Percentiles rank a stretch among this genome's conserved stretches.
These are phyloP conservation scores for Rhododendron ovatum DNA, from an alignment of 148 eudicot genomes.

Conservation along the genomic window DNA sequence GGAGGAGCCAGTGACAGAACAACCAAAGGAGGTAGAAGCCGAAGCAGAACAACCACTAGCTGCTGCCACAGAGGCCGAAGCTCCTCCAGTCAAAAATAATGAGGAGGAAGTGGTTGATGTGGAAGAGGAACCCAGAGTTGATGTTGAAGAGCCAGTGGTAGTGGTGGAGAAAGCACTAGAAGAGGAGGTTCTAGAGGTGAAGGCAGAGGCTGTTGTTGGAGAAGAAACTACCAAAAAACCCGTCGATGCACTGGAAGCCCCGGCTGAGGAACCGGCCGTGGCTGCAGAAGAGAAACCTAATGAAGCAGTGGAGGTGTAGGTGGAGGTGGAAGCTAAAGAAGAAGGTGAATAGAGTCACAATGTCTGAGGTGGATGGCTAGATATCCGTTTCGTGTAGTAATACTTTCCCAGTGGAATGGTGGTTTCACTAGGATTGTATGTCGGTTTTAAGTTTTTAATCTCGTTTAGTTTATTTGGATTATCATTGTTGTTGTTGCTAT, in stretches of 20 bases:
- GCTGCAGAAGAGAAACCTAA: constrained; percentile 21
- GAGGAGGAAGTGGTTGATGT: constrained; percentile 17
- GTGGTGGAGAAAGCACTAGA: constrained; percentile 16
- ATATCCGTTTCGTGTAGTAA: background rate
- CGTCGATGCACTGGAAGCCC: constrained; percentile 9
- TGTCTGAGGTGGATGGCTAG: background rate
- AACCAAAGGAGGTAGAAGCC: constrained; percentile 12
- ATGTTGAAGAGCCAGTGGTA: constrained; percentile 15
- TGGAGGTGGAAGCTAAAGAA: constrained; percentile 11
- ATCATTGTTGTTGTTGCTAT: background rate
- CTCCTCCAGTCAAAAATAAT: background rate
- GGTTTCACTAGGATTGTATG: constrained; percentile 3
- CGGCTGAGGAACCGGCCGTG: background rate
- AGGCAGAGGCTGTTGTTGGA: constrained; percentile 19
- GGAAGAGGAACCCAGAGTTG: constrained; percentile 12
- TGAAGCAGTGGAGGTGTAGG: constrained; percentile 7
- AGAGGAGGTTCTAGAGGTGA: constrained; percentile 17
- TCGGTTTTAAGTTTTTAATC: background rate
- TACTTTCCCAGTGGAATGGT: background rate
- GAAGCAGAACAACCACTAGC: constrained; percentile 13
- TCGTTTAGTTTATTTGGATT: constrained; percentile 2
- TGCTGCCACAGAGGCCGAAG: constrained; percentile 9
- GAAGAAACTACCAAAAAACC: constrained; percentile 20
- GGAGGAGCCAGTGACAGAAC: constrained; percentile 12
- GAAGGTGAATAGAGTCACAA: constrained; percentile 22